Base-by-base conservation (phyloP, 345 rosid species). In the Turritis glabra region DNA sequence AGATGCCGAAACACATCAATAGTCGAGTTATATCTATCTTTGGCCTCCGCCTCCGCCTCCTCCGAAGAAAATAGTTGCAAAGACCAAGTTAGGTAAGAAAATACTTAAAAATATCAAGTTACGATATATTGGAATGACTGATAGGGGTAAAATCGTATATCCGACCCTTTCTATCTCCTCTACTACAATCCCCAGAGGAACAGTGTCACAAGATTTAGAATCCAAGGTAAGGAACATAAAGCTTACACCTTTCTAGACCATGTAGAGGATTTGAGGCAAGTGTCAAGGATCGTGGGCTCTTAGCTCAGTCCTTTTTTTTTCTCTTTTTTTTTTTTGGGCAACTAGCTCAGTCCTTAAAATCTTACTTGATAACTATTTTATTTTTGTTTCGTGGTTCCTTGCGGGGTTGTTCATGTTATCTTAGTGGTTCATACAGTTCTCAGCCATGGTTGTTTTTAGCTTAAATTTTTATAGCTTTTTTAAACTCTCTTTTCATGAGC, bases 121-220 rank as follows among this genome's bases (percentile, higher is more conserved):
- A 7, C 0, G 30, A 4, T 30, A 1, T 71, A 67, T 59, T 46
- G 67, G 67, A 58, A 37, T 2, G 1, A 48, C 7, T 35, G 13
- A 2, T 2, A 7, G 2, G 18, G 33, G 65, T 60, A 67, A 71
- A 25, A 71, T 71, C 35, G 67, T 71, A 18, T 35, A 19, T 8
- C 27, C 40, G 26, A 47, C 5, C 8, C 37, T 33, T 71, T 59
- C 47, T 48, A 11, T 44, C 25, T 71, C 25, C 0, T 32, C 10
- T 71, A 58, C 48, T 71, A 23, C 18, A 35, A 59, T 33, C 27
- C 17, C 9, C 67, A 71, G 50, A 58, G 5, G 5, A 33, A 17
- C 2, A 46, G 47, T 27, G 0, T 44, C 32, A 55, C 2, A 21
- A 32, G 8, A 12, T 48, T 59, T 47, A 38, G 3, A 35, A 60